These are phyloP conservation scores for Paramecium biaurelia DNA, from an alignment of 73 alveolate genomes.

Conservation along the genomic window DNA sequence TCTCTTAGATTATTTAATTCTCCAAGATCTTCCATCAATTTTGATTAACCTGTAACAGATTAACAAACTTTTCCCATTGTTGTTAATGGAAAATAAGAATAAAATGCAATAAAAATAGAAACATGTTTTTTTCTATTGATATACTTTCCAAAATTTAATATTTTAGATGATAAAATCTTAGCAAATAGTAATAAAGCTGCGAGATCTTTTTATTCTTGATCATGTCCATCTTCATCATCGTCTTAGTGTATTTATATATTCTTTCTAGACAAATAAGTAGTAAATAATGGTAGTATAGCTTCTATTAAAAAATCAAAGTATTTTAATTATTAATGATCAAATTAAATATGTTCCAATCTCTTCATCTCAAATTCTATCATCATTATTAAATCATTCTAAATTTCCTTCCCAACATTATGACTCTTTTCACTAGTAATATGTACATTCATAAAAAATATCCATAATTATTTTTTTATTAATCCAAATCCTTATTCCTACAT, in stretches of 20 bases:
- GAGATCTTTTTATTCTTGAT: slow-evolving; percentile 28
- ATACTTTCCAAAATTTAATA: neutral
- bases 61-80: neutral
- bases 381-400: neutral
- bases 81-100: neutral
- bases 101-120: neutral
- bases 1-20: neutral
- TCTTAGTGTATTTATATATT: neutral
- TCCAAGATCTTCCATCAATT: neutral
- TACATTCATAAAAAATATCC: neutral
- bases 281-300: slow-evolving; percentile 24
- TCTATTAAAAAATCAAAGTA: neutral
- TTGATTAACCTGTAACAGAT: neutral
- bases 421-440: slow-evolving; percentile 34
- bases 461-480: neutral
- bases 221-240: slow-evolving; percentile 42
- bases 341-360: neutral
- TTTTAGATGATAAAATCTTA: neutral
- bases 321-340: neutral
- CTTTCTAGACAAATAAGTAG: neutral
- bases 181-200: neutral
- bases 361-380: neutral
- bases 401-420: neutral
- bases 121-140: neutral
- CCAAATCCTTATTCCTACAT: slow-evolving; percentile 21